Evolutionary conservation across 805 yeast genomes (phyloP), one percentile per base, ranked within the genome.

Genomic region (Millerozyma acaciae): DNA sequence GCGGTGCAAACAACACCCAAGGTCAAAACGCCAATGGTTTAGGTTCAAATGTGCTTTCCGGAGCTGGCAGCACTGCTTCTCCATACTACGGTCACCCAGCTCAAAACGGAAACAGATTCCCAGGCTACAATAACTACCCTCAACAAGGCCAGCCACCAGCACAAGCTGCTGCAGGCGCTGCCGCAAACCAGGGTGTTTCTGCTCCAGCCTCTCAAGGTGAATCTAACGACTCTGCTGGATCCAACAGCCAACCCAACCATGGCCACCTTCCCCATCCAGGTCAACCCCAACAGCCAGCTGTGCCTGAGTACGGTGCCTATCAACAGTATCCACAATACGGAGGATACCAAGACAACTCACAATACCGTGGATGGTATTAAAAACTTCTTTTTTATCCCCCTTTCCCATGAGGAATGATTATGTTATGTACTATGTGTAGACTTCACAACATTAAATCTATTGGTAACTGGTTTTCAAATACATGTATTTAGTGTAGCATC

Each of bases 321-420:
- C 73, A 66, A 47, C 72, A 66, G 47, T 66, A 65, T 50, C 70
- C 72, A 8, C 73, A 66, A 49, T 66, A 65, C 42, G 68, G 60
- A 26, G 60, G 68, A 40, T 66, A 65, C 51, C 72, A 65, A 44
- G 71, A 65, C 38, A 51, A 50, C 47, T 51, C 51, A 39, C 69
- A 65, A 42, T 63, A 63, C 51, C 62, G 70, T 40, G 68, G 68
- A 29, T 66, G 73, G 73, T 66, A 65, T 45, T 65, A 61, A n/a
- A n/a, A n/a, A n/a, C n/a, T n/a, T n/a, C n/a, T n/a, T 38, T 27
- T 19, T 16, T 23, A 28, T n/a, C n/a, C n/a, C n/a, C n/a, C n/a
- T n/a, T n/a, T n/a, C n/a, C n/a, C n/a, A n/a, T n/a, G n/a, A n/a
- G n/a, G n/a, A n/a, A n/a, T n/a, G n/a, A n/a, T n/a, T n/a, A n/a